Evolutionary conservation across 78 protist genomes (phyloP).

Genomic region (Cavenderia fasciculata): DNA sequence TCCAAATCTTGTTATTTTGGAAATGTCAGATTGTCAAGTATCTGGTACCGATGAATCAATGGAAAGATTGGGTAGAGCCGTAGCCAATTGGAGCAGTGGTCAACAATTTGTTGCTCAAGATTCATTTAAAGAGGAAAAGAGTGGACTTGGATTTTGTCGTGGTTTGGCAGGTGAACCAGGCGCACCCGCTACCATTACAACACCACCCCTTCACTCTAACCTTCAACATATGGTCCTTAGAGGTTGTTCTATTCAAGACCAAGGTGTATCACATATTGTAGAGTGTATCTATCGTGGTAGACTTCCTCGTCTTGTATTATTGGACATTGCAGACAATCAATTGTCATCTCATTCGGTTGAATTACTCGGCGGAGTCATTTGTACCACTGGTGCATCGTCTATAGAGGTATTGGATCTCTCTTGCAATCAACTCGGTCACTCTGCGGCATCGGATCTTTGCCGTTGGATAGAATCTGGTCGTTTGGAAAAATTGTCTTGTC

Average conservation of each 20-base stretch:
- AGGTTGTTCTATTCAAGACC: slow-evolving; percentile 44
- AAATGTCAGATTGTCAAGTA: too few relatives aligned
- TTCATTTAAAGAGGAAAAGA: too few relatives aligned
- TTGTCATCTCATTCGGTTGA: background rate
- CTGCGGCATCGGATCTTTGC: background rate
- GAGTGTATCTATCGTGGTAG: background rate
- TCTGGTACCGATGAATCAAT: too few relatives aligned
- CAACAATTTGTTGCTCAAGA: too few relatives aligned
- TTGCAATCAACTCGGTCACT: slow-evolving; percentile 12
- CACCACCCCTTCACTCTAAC: background rate
- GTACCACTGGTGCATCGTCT: background rate
- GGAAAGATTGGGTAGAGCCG: too few relatives aligned
- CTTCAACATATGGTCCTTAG: background rate
- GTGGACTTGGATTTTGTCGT: background rate
- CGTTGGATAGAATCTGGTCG: background rate
- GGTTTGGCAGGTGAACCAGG: background rate
- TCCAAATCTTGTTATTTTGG: too few relatives aligned
- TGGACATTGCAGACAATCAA: slow-evolving; percentile 34
- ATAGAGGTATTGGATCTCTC: slow-evolving; percentile 2
- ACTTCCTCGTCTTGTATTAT: background rate
- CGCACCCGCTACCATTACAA: background rate
- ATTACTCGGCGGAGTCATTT: background rate
- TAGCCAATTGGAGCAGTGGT: too few relatives aligned
- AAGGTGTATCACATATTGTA: background rate
- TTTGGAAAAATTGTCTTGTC: background rate